Percentiles rank a stretch among this genome's conserved stretches.
These are phyloP conservation scores for Plantago coronopus DNA, from an alignment of 305 asterid species.

Conservation along the genomic window DNA sequence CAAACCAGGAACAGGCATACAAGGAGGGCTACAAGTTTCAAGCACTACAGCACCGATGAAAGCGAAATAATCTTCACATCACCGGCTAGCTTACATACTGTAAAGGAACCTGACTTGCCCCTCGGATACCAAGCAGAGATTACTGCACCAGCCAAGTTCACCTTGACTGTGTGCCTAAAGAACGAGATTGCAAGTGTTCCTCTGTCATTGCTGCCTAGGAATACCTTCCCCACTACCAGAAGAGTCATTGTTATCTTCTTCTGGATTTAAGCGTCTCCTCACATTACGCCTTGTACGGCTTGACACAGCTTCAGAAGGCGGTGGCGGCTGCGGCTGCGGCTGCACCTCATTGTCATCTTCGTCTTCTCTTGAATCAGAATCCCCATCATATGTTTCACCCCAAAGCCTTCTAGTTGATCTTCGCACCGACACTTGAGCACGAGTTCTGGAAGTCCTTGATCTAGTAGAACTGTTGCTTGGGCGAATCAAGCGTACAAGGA, in stretches of 20 bases:
- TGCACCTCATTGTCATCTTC: slow-evolving; percentile 41
- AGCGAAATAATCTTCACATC: neutral
- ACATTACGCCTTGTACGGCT: no score
- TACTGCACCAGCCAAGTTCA: no score
- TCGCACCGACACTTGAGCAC: slow-evolving; percentile 42
- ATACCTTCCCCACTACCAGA: neutral
- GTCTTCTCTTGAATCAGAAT: slow-evolving; percentile 42
- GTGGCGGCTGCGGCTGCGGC: no score
- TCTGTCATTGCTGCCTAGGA: slow-evolving; percentile 1
- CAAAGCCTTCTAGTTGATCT: slow-evolving; percentile 56
- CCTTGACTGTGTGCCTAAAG: no score
- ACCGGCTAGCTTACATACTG: no score
- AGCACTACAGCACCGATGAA: neutral
- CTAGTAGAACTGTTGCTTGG: slow-evolving; percentile 47
- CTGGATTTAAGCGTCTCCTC: slow-evolving; percentile 3
- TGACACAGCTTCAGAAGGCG: slow-evolving; percentile 26
- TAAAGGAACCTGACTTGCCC: no score
- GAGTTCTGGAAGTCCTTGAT: slow-evolving; percentile 47
- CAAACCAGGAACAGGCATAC: no score
- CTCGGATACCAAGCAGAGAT: no score
- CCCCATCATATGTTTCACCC: slow-evolving; percentile 62
- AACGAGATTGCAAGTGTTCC: no score
- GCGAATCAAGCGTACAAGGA: slow-evolving; percentile 60
- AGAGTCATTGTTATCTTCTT: slow-evolving; percentile 4
- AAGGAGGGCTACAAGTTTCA: neutral